Evolutionary conservation across 768 basidiomycete genomes (phyloP), one percentile per base, ranked within the genome.

Genomic region (Suillus spraguei): DNA sequence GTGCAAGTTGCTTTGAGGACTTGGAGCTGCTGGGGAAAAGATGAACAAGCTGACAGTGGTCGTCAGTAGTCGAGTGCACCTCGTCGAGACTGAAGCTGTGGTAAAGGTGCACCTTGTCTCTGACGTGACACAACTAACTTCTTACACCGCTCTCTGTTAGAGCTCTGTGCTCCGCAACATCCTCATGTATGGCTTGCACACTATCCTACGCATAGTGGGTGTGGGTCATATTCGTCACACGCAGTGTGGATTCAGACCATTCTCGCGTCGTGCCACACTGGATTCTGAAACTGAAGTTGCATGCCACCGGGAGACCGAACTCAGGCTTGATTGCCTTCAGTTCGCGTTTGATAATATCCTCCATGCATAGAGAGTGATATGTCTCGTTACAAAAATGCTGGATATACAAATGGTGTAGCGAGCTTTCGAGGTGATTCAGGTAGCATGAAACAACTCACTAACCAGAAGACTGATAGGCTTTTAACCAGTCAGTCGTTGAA

Each of bases 231-330:
- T 97, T 65, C 87, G 92, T 33, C 95, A 97, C 78, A 98, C 96
- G 20, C 96, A 97, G 73, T 97, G 96, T 72, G 96, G 96, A 38
- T 98, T 98, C 87, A 98, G 98, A 78, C 85, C 98, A 33, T 96
- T 97, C 78, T 88, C 94, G 17, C 92, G 94, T 11, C 70, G 81
- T 3, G 89, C 95, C 0, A 94, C 95, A 10, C 86, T 47, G 5
- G 6, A 24, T 6, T 47, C 13, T 2, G 13, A 47, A 47, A 24
- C 13, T 1, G 47, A 47, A 46, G n/a, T 13, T 46, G n/a, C 10
- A n/a, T 11, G n/a, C 11, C n/a, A 22, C 44, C 11, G 20, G 11
- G n/a, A 46, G 22, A 22, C n/a, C 44, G 5, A 46, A 22, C n/a
- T 24, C 47, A 7, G 22, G 47, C 11, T 24, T n/a, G 11, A n/a